A percentile compares a stretch with the other conserved stretches of the same genome.
Evolutionary conservation across 257 asterid species (phyloP).

Genomic region (Ligustrum vulgare): DNA sequence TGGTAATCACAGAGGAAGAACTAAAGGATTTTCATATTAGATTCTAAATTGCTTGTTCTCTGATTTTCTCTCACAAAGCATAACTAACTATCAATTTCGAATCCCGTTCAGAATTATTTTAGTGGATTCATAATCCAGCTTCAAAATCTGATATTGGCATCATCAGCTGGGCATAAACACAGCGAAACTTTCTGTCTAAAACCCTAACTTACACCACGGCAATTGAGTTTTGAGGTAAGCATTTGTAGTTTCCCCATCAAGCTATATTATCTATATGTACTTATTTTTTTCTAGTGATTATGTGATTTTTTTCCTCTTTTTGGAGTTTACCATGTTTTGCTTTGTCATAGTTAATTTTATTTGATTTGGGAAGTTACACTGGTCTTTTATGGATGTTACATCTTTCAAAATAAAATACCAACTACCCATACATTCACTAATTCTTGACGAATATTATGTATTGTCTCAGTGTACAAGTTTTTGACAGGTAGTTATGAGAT

Average conservation of each 20-base stretch:
- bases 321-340: not conserved
- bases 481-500: not conserved
- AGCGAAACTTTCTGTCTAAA: constrained; percentile 30
- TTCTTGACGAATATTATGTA: not conserved
- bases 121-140: too few relatives aligned
- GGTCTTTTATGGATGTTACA: not conserved
- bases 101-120: too few relatives aligned
- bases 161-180: too few relatives aligned
- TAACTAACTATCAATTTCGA: too few relatives aligned
- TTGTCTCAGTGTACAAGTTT: not conserved
- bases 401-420: not conserved
- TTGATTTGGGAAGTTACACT: not conserved
- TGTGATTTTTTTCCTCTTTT: not conserved
- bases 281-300: not conserved
- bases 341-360: not conserved
- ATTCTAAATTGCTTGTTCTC: too few relatives aligned
- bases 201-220: constrained; percentile 15
- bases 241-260: not conserved
- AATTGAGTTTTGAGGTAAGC: constrained; percentile 74
- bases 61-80: too few relatives aligned
- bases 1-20: too few relatives aligned
- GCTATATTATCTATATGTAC: not conserved
- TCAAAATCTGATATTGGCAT: too few relatives aligned
- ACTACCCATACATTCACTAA: not conserved
- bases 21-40: too few relatives aligned